Evolutionary conservation across 768 basidiomycete species (phyloP).

Genomic region (Pleurotus tuber-regium): DNA sequence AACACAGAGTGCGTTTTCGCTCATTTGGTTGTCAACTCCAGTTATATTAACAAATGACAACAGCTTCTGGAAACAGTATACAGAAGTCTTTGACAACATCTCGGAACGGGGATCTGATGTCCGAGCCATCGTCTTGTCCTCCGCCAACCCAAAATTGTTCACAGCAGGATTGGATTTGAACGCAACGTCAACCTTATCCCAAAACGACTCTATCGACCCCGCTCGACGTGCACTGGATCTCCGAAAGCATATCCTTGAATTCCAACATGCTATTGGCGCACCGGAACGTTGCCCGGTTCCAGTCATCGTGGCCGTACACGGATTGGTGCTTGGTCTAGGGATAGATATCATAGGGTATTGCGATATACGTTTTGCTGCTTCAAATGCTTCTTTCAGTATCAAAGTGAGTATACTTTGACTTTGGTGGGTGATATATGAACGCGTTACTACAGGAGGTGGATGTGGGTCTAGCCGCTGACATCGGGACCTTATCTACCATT

Average conservation of each 20-base stretch:
- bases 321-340: slow-evolving; percentile 70
- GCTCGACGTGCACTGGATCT: slow-evolving; percentile 51
- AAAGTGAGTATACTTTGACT: slow-evolving; percentile 44
- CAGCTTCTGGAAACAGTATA: slow-evolving; percentile 77
- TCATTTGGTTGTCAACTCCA: neutral
- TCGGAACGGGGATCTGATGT: slow-evolving; percentile 48
- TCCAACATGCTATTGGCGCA: slow-evolving; percentile 70
- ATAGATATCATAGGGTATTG: slow-evolving; percentile 74
- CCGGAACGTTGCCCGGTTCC: slow-evolving; percentile 72
- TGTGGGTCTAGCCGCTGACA: slow-evolving; percentile 83
- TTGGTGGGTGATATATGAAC: neutral
- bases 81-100: slow-evolving; percentile 56
- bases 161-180: slow-evolving; percentile 82
- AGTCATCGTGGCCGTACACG: slow-evolving; percentile 81
- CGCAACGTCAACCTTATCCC: slow-evolving; percentile 25
- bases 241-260: slow-evolving; percentile 46
- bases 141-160: slow-evolving; percentile 67
- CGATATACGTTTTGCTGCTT: slow-evolving; percentile 76
- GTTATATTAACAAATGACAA: neutral
- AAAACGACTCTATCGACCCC: slow-evolving; percentile 35
- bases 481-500: slow-evolving; percentile 81
- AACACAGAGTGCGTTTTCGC: slow-evolving; percentile 37
- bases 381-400: slow-evolving; percentile 63
- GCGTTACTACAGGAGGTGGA: slow-evolving; percentile 70
- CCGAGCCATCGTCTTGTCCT: slow-evolving; percentile 72